Base-by-base conservation (phyloP, 2,329 filamentous ascomycete genomes). In the Aureobasidium sp. region DNA sequence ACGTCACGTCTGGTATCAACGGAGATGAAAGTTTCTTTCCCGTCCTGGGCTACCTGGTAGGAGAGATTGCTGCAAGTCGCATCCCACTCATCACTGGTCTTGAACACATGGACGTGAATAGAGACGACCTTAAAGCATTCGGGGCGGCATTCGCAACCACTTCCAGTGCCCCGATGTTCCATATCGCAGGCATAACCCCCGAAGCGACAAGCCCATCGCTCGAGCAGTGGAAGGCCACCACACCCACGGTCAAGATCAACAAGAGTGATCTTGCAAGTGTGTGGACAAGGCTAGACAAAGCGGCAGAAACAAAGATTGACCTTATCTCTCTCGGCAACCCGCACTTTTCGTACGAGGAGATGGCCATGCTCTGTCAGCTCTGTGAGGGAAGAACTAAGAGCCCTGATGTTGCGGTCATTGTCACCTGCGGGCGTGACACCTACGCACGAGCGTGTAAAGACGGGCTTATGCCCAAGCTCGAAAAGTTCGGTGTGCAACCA, bases 281-380 rank as follows among this genome's bases (percentile, higher is more conserved):
- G 15, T 63, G 64, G 43, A 20, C 20, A 12, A 56, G 62, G 26
- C 62, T 68, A 0, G 66, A 68, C 43, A 62, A 62, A 20, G 63
- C 66, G 1, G 32, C 13, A 15, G 57, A 60, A 20, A 9, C 43
- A 56, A 50, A 66, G 0, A 69, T 79, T 1, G 71, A 72, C 15
- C 65, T 81, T 0, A 53, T 79, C 0, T 79, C 77, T 1, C 68
- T 80, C 0, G 78, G 78, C 1, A 80, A 78, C 46, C 78, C 78
- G 1, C 77, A 79, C 59, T 78, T 79, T 61, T 75, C 77, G 0
- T 61, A 74, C 0, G 66, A 68, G 5, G 77, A 80, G 61, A 69
- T 78, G 8, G 57, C 56, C 3, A 66, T 63, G 5, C 71, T 79
- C 3, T 66, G 69, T 0, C n/a, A 41, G 0, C 67, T 78, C 7